These are phyloP conservation scores for Pseudogymnoascus sp. DNA, from an alignment of 2,329 filamentous ascomycete species.

Conservation along the genomic window DNA sequence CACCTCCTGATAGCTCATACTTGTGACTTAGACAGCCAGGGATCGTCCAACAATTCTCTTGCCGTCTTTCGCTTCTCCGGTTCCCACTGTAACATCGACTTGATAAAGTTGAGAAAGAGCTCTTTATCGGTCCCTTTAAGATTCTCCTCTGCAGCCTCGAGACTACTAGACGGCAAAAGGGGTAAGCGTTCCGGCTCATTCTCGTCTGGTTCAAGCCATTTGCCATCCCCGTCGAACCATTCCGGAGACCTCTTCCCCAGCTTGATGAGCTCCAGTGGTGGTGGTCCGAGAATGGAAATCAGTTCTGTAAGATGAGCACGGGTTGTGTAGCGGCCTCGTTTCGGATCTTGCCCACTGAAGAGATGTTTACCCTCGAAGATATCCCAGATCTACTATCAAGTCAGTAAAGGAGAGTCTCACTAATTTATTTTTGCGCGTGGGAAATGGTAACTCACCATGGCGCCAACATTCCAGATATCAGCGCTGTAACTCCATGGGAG, in stretches of 20 bases:
- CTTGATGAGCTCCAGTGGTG: conserved; percentile 13
- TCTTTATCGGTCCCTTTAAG: conserved; percentile 15
- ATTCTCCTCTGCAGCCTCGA: conserved; percentile 15
- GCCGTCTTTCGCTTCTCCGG: conserved; percentile 17
- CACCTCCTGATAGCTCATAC: background rate
- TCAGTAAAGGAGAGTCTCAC: background rate
- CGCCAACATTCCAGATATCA: conserved; percentile 23
- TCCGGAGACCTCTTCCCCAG: conserved; percentile 13
- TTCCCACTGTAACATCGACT: conserved; percentile 17
- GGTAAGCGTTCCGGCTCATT: conserved; percentile 15
- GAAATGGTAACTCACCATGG: conserved; percentile 16
- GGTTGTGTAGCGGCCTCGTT: conserved; percentile 14
- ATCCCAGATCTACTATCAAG: conserved; percentile 15
- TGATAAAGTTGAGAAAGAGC: conserved; percentile 16
- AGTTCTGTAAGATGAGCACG: conserved; percentile 17
- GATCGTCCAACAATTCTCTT: conserved; percentile 15
- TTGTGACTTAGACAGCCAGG: conserved; percentile 14
- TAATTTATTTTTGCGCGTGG: conserved; percentile 3
- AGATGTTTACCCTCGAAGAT: conserved; percentile 18
- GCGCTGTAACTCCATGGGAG: conserved; percentile 20
- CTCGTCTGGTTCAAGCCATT: conserved; percentile 16
- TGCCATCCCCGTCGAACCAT: conserved; percentile 15
- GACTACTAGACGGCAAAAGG: conserved; percentile 15
- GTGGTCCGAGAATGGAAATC: conserved; percentile 18
- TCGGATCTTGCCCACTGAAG: conserved; percentile 14